phyloP scores from a whole-genome alignment of 2,329 filamentous ascomycete species.

The Fusarium nygamai region DNA sequence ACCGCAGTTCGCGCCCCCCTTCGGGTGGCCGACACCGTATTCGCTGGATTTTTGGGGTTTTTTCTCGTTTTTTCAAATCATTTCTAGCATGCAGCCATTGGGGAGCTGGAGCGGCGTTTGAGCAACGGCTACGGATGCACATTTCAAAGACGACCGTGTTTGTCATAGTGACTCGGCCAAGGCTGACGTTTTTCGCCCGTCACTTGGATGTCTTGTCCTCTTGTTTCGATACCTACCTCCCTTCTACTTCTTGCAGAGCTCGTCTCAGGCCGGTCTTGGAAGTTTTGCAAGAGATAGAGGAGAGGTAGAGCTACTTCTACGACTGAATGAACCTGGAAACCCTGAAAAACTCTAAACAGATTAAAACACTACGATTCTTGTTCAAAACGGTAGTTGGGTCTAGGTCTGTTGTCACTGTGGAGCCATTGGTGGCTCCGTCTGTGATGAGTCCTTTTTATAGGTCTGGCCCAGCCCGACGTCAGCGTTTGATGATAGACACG shows the following conservation, averaged over 20 bases:
- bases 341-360: conserved; percentile 28
- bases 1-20: conserved; percentile 11
- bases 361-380: conserved; percentile 31
- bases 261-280: conserved; percentile 43
- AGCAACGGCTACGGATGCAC: conserved; percentile 29
- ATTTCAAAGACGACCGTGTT: conserved; percentile 24
- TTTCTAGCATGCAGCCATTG: conserved; percentile 34
- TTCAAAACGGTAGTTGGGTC: conserved; percentile 21
- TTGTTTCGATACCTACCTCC: conserved; percentile 34
- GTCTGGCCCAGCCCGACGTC: neutral
- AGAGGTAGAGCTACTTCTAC: conserved; percentile 36
- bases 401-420: conserved; percentile 28
- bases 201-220: conserved; percentile 37
- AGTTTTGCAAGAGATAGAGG: conserved; percentile 35
- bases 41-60: conserved; percentile 33
- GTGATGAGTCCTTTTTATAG: conserved; percentile 5
- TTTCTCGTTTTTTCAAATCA: conserved; percentile 32
- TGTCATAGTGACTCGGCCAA: conserved; percentile 24
- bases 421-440: conserved; percentile 7
- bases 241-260: conserved; percentile 30
- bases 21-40: conserved; percentile 18
- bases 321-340: conserved; percentile 40
- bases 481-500: conserved; percentile 9
- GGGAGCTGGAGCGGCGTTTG: conserved; percentile 36
- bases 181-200: conserved; percentile 18